Evolutionary conservation across 345 rosid species (phyloP), one percentile per base, ranked within the genome.

Genomic region (Syzygium oleosum): DNA sequence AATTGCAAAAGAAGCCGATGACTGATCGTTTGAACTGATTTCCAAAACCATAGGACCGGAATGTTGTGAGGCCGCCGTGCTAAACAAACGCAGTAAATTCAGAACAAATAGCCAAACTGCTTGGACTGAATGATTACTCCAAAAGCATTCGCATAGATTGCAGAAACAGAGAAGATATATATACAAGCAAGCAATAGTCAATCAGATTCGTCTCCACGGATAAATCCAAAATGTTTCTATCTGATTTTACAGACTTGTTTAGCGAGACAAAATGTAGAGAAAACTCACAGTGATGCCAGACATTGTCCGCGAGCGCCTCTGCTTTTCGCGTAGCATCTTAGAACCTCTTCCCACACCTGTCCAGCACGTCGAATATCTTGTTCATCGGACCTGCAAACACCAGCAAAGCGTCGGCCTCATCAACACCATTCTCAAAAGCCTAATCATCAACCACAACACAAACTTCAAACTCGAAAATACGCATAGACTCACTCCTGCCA

Each of bases 361-460:
- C 52, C 52, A 51, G 12, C 13, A 9, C 52, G 12, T 51, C 52
- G 12, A 2, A 9, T 51, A 51, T 51, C 52, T 51, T 51, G 12
- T 86, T 92, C 91, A 87, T 88, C 51, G 98, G 90, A 87, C 95
- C 99, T 97, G 93, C 52, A 86, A 88, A 29, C 53, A 52, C 85
- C 2, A 84, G 17, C 87, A 52, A 34, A 11, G 43, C 15, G 63
- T 13, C 27, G 14, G 22, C 59, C 43, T 5, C n/a, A 51, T 51
- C 52, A 51, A 51, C 12, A 51, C 52, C 52, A 51, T 51, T 51
- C 52, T 51, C 12, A 51, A 51, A 51, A 51, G 52, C 52, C 13
- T 9, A 51, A 51, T 51, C 52, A 51, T 51, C 13, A 51, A 51
- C 52, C 52, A 51, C 12, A 51, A 51, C 52, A 51, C 12, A 51